Conservation (phyloP, 495 filamentous ascomycete genomes). For the Penicillium egyptiacum region DNA sequence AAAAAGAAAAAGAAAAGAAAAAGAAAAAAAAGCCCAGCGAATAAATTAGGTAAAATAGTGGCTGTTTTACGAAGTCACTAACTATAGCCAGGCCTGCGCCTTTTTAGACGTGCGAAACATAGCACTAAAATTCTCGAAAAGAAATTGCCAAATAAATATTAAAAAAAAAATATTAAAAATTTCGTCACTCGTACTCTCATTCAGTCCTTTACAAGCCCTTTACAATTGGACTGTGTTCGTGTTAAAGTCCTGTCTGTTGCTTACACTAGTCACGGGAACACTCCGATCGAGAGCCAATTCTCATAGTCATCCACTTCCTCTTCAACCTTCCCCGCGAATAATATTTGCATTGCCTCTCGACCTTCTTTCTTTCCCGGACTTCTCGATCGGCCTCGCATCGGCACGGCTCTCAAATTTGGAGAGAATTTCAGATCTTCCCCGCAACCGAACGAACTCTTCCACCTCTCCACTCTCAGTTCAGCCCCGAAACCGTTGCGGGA, state of each 20-base stretch:
- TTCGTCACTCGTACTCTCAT: conserved; percentile 8
- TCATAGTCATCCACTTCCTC: conserved; percentile 15
- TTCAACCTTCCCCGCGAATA: conserved; percentile 15
- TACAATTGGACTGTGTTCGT: conserved; percentile 21
- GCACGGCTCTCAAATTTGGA: not conserved
- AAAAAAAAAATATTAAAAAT: conserved; percentile 5
- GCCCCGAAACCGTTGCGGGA: conserved; percentile 30
- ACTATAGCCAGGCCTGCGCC: conserved; percentile 14
- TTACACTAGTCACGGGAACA: conserved; percentile 37
- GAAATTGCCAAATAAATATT: not conserved
- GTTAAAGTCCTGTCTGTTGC: conserved; percentile 22
- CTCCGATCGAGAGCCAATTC: conserved; percentile 16
- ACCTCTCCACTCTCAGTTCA: conserved; percentile 29
- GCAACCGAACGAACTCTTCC: conserved; percentile 24
- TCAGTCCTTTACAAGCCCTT: not conserved
- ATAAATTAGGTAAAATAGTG: conserved; percentile 23
- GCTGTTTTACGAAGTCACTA: conserved; percentile 16
- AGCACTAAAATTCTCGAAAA: conserved; percentile 5
- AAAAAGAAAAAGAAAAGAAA: not conserved
- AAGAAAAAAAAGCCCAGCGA: not conserved
- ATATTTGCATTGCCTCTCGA: conserved; percentile 6
- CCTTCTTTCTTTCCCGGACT: conserved; percentile 9
- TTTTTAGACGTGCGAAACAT: conserved; percentile 2
- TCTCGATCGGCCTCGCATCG: not conserved
- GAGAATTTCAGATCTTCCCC: conserved; percentile 25